These are phyloP conservation scores for Mycosarcoma maydis DNA, from an alignment of 1,284 basidiomycete genomes.

Conservation along the genomic window DNA sequence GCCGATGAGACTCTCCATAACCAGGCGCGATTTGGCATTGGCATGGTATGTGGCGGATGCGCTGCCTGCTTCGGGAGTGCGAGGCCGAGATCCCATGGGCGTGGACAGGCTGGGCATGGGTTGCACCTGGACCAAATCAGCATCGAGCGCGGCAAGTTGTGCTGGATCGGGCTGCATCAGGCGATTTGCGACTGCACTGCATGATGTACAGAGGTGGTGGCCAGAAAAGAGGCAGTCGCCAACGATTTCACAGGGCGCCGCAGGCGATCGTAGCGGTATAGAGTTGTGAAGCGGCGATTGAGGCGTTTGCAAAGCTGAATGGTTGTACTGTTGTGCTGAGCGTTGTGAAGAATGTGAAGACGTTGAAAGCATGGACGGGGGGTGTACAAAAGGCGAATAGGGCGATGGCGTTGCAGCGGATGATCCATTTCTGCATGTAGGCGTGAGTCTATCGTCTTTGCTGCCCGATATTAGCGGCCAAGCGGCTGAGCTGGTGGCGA, in stretches of 20 bases:
- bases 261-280: conserved; percentile 1
- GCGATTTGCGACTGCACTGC: conserved; percentile 38
- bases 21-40: conserved; percentile 22
- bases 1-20: conserved; percentile 41
- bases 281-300: background rate
- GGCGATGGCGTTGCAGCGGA: too few relatives aligned
- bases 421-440: background rate
- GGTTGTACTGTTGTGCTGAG: background rate
- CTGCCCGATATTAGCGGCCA: conserved; percentile 12
- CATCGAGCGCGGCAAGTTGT: conserved; percentile 20
- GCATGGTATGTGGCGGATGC: background rate
- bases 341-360: conserved; percentile 2
- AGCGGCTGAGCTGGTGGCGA: conserved; percentile 26
- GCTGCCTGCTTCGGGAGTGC: conserved; percentile 11
- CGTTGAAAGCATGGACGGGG: conserved; percentile 8
- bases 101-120: conserved; percentile 40
- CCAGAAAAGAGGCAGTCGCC: conserved; percentile 45
- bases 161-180: conserved; percentile 33
- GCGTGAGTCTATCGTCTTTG: conserved; percentile 9
- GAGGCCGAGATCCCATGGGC: conserved; percentile 22
- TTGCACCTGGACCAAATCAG: conserved; percentile 23
- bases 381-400: background rate
- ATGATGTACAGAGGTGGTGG: conserved; percentile 25
- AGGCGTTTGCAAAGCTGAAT: background rate
- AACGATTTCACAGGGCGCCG: conserved; percentile 31